phyloP scores from a whole-genome alignment of 2,329 filamentous ascomycete species.

The Mariannaea sp. region DNA sequence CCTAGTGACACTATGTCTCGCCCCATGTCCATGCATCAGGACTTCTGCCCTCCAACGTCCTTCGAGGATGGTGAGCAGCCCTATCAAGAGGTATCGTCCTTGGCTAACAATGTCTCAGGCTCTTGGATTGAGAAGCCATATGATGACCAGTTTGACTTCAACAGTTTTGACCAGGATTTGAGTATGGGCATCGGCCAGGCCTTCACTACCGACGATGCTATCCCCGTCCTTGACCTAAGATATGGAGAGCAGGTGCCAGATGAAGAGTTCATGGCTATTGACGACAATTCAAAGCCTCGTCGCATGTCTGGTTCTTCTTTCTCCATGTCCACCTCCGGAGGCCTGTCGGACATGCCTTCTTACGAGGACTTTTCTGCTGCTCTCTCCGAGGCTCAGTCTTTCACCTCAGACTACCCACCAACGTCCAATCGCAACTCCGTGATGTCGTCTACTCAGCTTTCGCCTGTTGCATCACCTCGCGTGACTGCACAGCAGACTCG shows the following conservation, averaged over 20 bases:
- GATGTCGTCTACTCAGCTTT: slow-evolving; percentile 72
- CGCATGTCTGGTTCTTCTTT: slow-evolving; percentile 76
- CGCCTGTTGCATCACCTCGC: slow-evolving; percentile 72
- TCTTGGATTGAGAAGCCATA: slow-evolving; percentile 59
- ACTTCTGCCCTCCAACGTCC: slow-evolving; percentile 57
- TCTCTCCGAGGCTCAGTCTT: slow-evolving; percentile 69
- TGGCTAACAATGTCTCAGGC: slow-evolving; percentile 32
- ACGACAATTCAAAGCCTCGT: slow-evolving; percentile 59
- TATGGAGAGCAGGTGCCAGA: slow-evolving; percentile 55
- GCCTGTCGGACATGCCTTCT: slow-evolving; percentile 69
- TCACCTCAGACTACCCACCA: slow-evolving; percentile 68
- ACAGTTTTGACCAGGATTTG: slow-evolving; percentile 61
- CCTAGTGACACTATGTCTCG: slow-evolving; percentile 58
- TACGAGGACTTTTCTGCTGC: slow-evolving; percentile 73
- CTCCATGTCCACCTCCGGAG: slow-evolving; percentile 70
- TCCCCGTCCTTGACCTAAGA: slow-evolving; percentile 65
- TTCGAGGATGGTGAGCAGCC: slow-evolving; percentile 55
- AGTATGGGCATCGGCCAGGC: slow-evolving; percentile 65
- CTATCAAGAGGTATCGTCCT: not conserved
- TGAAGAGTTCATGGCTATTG: slow-evolving; percentile 55
- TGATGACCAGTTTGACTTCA: slow-evolving; percentile 61
- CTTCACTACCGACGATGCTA: slow-evolving; percentile 65
- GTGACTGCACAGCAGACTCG: slow-evolving; percentile 66
- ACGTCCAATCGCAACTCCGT: slow-evolving; percentile 71
- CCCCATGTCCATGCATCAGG: slow-evolving; percentile 62